Base-by-base conservation (phyloP, 2,329 filamentous ascomycete genomes). In the Ascocoryne sarcoides region DNA sequence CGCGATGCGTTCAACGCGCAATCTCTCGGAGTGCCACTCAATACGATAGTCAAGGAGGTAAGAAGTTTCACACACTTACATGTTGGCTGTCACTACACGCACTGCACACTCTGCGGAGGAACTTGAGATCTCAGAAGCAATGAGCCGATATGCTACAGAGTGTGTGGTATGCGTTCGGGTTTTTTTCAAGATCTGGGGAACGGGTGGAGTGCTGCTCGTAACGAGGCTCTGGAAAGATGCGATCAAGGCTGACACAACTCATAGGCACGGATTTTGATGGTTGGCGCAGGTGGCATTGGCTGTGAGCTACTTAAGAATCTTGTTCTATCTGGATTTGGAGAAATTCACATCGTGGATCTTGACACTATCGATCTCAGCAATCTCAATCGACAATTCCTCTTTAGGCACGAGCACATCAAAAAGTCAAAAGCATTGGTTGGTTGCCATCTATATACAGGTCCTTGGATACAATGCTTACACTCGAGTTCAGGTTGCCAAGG, bases 281-380 rank as follows among this genome's bases (percentile, higher is more conserved):
- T 98, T 42, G 92, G 92, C 56, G 92, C 92, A 41, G 92, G 92
- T 47, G 92, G 92, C 47, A 98, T 98, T 59, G 92, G 92, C 54
- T 98, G 92, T 66, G 92, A 98, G 66, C 74, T 98, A 5, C 77
- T 98, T 49, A 98, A 98, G 71, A 95, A 96, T 63, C 79, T 98
- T 42, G 87, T 90, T 32, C 79, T 95, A 36, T 84, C 81, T 32
- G 89, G 90, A 51, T 98, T 95, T 54, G 87, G 87, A 50, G 84
- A 95, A 65, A 80, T 96, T 37, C 85, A 95, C 62, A 82, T 96
- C 33, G 87, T 98, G 52, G 92, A 98, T 63, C 83, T 98, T 45
- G 92, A 98, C 62, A 98, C 92, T 1, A 96, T 98, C 65, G 92
- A 98, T 60, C 73, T 98, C 16, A 95, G 88, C 66, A 98, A 98